Conservation (phyloP, 2,329 filamentous ascomycete genomes). For the Cercospora berteroae region DNA sequence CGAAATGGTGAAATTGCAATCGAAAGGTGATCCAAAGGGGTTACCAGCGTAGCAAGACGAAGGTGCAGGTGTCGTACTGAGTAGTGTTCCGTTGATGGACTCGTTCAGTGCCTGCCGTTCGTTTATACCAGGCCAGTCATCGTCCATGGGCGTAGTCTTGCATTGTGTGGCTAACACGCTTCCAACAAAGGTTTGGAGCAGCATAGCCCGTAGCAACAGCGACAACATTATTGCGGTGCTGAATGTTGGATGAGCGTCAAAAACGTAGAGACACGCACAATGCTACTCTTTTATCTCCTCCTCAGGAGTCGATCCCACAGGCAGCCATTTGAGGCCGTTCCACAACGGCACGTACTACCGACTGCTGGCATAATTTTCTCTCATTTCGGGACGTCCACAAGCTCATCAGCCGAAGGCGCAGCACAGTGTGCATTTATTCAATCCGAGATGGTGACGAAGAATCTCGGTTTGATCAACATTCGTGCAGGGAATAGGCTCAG, state of each 20-base stretch:
- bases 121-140: slow-evolving; percentile 10
- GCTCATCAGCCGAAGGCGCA: neutral
- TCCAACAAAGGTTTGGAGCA: neutral
- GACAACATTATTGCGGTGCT: neutral
- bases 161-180: slow-evolving; percentile 1
- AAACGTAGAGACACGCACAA: too few species aligned
- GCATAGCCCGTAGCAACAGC: neutral
- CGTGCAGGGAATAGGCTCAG: neutral
- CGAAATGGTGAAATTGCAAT: slow-evolving; percentile 30
- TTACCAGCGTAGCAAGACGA: slow-evolving; percentile 38
- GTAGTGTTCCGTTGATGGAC: slow-evolving; percentile 24
- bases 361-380: neutral
- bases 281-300: neutral
- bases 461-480: neutral
- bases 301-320: neutral
- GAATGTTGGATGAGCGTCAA: too few species aligned
- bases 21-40: slow-evolving; percentile 29
- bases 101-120: slow-evolving; percentile 19
- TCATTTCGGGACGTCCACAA: neutral
- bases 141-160: slow-evolving; percentile 21
- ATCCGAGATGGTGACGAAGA: neutral
- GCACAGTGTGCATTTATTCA: neutral
- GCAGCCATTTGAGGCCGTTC: neutral
- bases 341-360: neutral
- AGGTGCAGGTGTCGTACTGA: slow-evolving; percentile 31